Conservation (phyloP, 2,329 filamentous ascomycete species). For the Colletotrichum tropicale region DNA sequence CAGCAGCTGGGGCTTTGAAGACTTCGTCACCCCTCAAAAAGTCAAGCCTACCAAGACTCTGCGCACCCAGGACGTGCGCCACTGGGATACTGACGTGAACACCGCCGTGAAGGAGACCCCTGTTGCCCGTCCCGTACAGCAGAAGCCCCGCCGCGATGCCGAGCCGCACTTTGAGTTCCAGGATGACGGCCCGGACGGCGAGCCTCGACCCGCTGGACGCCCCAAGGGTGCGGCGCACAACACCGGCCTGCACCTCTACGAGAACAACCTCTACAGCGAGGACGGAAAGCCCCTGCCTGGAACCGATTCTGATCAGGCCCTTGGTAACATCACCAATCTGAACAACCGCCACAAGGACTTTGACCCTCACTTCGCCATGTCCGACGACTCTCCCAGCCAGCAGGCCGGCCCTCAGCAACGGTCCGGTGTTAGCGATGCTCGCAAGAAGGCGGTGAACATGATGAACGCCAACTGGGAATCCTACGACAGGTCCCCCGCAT, state of each 20-base stretch:
- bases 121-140: constrained; percentile 58
- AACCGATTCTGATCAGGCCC: constrained; percentile 43
- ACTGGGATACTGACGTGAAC: constrained; percentile 78
- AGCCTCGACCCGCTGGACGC: constrained; percentile 48
- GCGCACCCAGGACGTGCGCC: constrained; percentile 72
- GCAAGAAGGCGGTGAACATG: constrained; percentile 73
- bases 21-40: constrained; percentile 86
- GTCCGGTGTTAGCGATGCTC: constrained; percentile 58
- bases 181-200: constrained; percentile 70
- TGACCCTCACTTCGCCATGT: constrained; percentile 77
- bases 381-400: constrained; percentile 66
- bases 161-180: constrained; percentile 84
- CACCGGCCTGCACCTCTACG: constrained; percentile 74
- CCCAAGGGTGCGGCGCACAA: constrained; percentile 66
- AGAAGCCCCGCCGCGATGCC: constrained; percentile 76
- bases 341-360: constrained; percentile 79
- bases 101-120: constrained; percentile 56
- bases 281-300: constrained; percentile 47
- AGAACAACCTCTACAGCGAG: constrained; percentile 74
- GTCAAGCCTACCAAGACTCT: constrained; percentile 60
- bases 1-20: constrained; percentile 86
- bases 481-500: constrained; percentile 58
- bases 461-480: constrained; percentile 70
- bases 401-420: constrained; percentile 41
- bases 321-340: constrained; percentile 74